A percentile compares a stretch with the other conserved stretches of the same genome.
Conservation (phyloP, 2,329 filamentous ascomycete species). For the Tolypocladium endophyticum region DNA sequence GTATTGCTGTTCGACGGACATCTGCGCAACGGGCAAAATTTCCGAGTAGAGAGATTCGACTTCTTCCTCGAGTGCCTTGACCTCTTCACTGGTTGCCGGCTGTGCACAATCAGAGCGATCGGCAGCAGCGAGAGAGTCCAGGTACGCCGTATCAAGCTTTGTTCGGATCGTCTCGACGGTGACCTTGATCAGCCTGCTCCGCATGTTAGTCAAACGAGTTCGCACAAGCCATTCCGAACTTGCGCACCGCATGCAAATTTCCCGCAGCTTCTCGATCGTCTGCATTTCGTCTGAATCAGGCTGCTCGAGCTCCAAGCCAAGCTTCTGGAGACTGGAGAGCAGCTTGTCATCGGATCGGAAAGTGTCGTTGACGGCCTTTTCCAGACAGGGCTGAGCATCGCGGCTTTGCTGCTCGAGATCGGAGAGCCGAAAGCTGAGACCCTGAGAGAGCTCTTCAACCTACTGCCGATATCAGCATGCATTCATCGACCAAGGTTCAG, state of each 20-base stretch:
- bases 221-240: too few relatives aligned
- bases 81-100: conserved; percentile 26
- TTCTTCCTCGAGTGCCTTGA: conserved; percentile 47
- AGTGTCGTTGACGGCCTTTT: conserved; percentile 35
- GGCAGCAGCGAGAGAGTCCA: conserved; percentile 30
- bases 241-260: conserved; percentile 39
- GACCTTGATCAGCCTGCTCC: conserved; percentile 41
- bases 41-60: conserved; percentile 61
- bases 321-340: conserved; percentile 53
- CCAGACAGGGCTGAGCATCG: conserved; percentile 31
- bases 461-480: conserved; percentile 9
- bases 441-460: conserved; percentile 38
- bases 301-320: conserved; percentile 49
- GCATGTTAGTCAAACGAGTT: background rate
- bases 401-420: conserved; percentile 43
- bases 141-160: conserved; percentile 43
- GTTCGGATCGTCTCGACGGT: conserved; percentile 45
- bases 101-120: conserved; percentile 16
- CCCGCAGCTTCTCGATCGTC: conserved; percentile 47
- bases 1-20: conserved; percentile 59
- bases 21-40: conserved; percentile 58
- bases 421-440: conserved; percentile 31
- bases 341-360: conserved; percentile 55
- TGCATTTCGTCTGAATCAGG: conserved; percentile 40
- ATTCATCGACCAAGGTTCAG: background rate